A percentile compares a stretch with the other conserved stretches of the same genome.
Evolutionary conservation across 1,139 yeast species (phyloP).

Genomic region (Hyphopichia burtonii): DNA sequence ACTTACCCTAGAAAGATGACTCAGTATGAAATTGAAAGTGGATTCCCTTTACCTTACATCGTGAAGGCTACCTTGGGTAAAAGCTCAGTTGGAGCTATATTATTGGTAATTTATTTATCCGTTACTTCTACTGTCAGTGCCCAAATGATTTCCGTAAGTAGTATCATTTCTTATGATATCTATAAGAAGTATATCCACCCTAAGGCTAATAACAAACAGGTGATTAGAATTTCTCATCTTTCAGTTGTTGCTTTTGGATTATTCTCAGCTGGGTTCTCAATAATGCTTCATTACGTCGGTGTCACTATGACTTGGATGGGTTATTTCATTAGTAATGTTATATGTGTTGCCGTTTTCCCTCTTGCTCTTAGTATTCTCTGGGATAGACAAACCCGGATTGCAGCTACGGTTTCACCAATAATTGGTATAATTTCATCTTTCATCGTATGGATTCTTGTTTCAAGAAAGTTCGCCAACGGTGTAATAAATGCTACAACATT

Average conservation of each 20-base stretch:
- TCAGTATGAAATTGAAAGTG: conserved; percentile 23
- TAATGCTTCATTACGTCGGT: conserved; percentile 32
- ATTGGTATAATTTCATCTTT: conserved; percentile 22
- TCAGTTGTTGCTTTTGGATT: conserved; percentile 29
- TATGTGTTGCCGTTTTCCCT: conserved; percentile 35
- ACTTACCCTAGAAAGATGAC: conserved; percentile 30
- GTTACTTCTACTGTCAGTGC: conserved; percentile 34
- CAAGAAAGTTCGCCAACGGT: conserved; percentile 22
- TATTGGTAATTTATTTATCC: conserved; percentile 27
- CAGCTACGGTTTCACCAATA: conserved; percentile 26
- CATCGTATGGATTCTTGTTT: conserved; percentile 24
- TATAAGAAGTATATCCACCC: conserved; percentile 28
- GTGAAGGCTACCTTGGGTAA: conserved; percentile 26
- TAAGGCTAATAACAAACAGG: conserved; percentile 22
- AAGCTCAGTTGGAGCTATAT: conserved; percentile 28
- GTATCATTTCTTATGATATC: conserved; percentile 30
- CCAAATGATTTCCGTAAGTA: conserved; percentile 30
- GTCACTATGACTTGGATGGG: conserved; percentile 35
- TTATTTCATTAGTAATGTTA: conserved; percentile 32
- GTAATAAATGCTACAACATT: neutral
- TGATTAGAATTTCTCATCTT: conserved; percentile 27
- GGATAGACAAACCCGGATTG: conserved; percentile 29
- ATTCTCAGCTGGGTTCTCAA: conserved; percentile 27
- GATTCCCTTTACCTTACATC: conserved; percentile 27
- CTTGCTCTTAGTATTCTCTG: conserved; percentile 31